Conservation (phyloP, 257 asterid genomes). For the Solanum peruvianum region DNA sequence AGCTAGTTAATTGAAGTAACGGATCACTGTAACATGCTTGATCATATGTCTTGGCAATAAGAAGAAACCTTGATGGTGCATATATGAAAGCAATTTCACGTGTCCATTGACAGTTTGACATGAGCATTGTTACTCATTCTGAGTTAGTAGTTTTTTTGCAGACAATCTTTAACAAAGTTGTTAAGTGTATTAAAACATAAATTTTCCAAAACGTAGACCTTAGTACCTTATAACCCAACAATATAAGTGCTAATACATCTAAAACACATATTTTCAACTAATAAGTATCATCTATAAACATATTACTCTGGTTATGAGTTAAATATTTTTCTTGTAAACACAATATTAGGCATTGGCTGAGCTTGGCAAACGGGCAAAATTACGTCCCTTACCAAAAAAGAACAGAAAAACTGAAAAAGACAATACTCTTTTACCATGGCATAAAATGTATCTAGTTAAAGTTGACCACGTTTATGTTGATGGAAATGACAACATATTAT, state of each 20-base stretch:
- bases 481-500: background rate
- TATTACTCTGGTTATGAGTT: background rate
- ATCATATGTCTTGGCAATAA: background rate
- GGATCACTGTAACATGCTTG: background rate
- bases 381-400: background rate
- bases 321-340: background rate
- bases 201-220: background rate
- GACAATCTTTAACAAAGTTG: background rate
- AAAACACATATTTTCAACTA: background rate
- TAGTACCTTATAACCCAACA: background rate
- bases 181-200: background rate
- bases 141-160: background rate
- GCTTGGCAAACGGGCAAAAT: background rate
- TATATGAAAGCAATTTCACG: background rate
- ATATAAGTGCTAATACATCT: background rate
- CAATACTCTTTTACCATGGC: background rate
- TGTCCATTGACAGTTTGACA: background rate
- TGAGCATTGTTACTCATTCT: background rate
- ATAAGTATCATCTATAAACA: background rate
- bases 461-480: background rate
- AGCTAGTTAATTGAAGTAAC: background rate
- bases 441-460: background rate
- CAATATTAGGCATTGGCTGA: background rate
- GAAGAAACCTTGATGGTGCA: background rate
- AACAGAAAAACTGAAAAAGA: background rate